These are phyloP conservation scores for Royoungia palumana DNA, from an alignment of 768 basidiomycete genomes.

Conservation along the genomic window DNA sequence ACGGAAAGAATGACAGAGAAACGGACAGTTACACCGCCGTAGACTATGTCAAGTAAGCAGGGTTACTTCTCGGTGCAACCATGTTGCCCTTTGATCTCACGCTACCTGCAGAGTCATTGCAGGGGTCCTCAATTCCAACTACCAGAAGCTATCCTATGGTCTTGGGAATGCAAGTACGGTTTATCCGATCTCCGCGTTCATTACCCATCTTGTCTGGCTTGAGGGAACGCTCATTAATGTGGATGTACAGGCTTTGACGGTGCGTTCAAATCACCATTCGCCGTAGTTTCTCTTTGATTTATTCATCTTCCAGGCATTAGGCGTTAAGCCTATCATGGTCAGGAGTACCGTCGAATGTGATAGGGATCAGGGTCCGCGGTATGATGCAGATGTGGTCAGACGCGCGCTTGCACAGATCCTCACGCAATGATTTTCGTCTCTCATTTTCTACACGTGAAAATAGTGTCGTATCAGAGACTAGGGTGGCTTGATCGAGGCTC, in stretches of 20 bases:
- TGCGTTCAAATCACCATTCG: conserved; percentile 33
- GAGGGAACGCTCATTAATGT: conserved; percentile 60
- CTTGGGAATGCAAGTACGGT: conserved; percentile 56
- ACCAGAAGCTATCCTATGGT: conserved; percentile 49
- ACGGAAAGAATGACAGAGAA: conserved; percentile 85
- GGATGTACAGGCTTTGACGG: conserved; percentile 58
- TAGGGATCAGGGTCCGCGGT: conserved; percentile 33
- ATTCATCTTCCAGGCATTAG: conserved; percentile 42
- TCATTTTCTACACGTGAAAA: not conserved
- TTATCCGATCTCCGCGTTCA: conserved; percentile 75
- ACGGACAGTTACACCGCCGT: conserved; percentile 80
- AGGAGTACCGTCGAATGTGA: conserved; percentile 23
- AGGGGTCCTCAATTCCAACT: conserved; percentile 62
- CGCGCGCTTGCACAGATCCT: conserved; percentile 39
- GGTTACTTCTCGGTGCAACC: conserved; percentile 5
- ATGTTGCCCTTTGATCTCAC: conserved; percentile 6
- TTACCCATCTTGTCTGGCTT: conserved; percentile 83
- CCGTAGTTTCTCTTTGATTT: conserved; percentile 2
- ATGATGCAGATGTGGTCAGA: conserved; percentile 46
- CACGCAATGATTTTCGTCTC: conserved; percentile 1
- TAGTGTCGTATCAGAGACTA: no score
- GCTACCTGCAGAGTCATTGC: conserved; percentile 53
- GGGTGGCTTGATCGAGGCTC: no score
- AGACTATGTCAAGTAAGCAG: conserved; percentile 72
- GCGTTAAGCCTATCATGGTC: conserved; percentile 57